phyloP scores from a whole-genome alignment of 2,329 filamentous ascomycete species.

The Fusarium tjaetaba region DNA sequence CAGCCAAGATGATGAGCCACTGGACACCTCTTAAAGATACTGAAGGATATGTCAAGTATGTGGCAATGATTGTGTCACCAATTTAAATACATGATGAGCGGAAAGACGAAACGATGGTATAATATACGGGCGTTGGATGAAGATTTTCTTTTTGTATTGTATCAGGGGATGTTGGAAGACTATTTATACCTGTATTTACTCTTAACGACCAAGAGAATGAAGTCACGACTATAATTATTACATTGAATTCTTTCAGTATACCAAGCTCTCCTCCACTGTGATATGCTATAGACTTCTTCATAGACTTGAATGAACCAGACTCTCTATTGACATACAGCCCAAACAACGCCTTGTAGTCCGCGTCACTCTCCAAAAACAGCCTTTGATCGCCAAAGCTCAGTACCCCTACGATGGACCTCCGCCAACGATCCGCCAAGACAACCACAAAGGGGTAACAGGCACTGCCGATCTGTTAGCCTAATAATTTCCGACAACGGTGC shows the following conservation, averaged over 20 bases:
- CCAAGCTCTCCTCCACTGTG: not conserved
- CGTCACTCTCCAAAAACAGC: not conserved
- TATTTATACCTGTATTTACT: conserved; percentile 30
- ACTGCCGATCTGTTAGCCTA: not conserved
- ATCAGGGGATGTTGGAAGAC: conserved; percentile 9
- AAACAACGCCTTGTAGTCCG: accelerated
- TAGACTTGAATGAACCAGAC: accelerated
- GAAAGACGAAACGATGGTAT: not conserved
- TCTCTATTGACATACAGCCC: not conserved
- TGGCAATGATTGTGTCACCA: conserved; percentile 37
- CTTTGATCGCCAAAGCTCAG: not conserved
- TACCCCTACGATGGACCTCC: not conserved
- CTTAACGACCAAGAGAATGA: conserved; percentile 35
- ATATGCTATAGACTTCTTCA: not conserved
- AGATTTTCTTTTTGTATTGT: conserved; percentile 7
- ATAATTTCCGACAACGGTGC: not conserved
- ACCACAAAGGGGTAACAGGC: not conserved
- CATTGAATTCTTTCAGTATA: not conserved
- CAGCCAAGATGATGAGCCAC: conserved; percentile 43
- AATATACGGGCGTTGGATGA: not conserved
- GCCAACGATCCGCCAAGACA: not conserved
- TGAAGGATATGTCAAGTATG: conserved; percentile 40
- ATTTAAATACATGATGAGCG: not conserved
- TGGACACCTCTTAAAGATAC: conserved; percentile 43
- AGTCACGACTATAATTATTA: conserved; percentile 22